Percentiles rank a stretch among this genome's conserved stretches.
phyloP scores from a whole-genome alignment of 2,329 filamentous ascomycete species.

The Malbranchea zuffiana region DNA sequence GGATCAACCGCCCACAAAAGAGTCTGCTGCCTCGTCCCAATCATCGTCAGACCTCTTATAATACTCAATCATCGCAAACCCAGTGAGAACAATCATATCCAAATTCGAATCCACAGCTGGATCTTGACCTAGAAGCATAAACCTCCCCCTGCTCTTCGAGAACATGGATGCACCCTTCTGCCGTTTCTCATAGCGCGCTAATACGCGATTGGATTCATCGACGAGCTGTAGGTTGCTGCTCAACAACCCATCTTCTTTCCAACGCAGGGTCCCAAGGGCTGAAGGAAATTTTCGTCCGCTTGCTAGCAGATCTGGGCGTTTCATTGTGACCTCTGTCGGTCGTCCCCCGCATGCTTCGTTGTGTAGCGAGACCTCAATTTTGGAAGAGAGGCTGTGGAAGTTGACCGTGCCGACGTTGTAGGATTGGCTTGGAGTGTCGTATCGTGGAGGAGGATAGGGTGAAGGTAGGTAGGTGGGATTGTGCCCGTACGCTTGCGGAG shows the following conservation, averaged over 20 bases:
- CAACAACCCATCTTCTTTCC: constrained; percentile 12
- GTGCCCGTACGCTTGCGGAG: constrained; percentile 6
- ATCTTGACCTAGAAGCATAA: constrained; percentile 10
- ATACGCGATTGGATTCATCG: constrained; percentile 10
- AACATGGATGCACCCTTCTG: constrained; percentile 3
- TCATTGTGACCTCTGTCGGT: constrained; percentile 10
- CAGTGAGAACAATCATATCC: constrained; percentile 14
- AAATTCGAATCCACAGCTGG: constrained; percentile 8
- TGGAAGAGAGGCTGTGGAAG: constrained; percentile 15
- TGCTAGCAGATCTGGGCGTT: constrained; percentile 12
- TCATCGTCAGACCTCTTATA: constrained; percentile 6
- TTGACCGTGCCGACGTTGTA: constrained; percentile 9
- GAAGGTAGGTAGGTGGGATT: background rate
- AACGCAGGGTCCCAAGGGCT: constrained; percentile 12
- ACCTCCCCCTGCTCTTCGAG: constrained; percentile 5
- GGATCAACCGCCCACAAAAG: too few species aligned
- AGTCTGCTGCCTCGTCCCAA: constrained; percentile 4
- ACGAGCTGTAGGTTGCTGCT: constrained; percentile 12
- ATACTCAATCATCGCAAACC: constrained; percentile 13
- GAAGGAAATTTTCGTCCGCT: constrained; percentile 10
- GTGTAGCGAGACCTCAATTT: constrained; percentile 12
- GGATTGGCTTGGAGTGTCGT: constrained; percentile 1
- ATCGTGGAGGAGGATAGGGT: constrained; percentile 1
- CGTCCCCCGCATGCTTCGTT: constrained; percentile 1
- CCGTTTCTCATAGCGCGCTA: constrained; percentile 13